Evolutionary conservation across 495 filamentous ascomycete species (phyloP), one percentile per base, ranked within the genome.

Genomic region (Penicillium odoratum): DNA sequence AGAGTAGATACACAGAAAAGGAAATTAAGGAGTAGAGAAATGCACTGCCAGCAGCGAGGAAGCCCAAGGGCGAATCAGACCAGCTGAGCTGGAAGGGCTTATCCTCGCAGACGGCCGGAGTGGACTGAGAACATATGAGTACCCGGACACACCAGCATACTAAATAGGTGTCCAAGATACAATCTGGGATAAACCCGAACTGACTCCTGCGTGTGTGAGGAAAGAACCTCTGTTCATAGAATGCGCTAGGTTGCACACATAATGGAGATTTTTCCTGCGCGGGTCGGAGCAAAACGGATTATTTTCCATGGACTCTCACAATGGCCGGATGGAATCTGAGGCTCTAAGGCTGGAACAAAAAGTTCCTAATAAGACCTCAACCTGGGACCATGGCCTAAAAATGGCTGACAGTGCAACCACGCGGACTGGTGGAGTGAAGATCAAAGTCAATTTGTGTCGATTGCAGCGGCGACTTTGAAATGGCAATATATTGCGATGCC

Each of bases 1-100:
- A 61, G 49, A 65, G 52, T 64, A 64, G 53, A 61, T 64, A 59
- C 47, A 62, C 34, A 33, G 29, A 50, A 18, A 29, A 52, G 21
- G 57, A 42, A 61, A 58, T 48, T 51, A 50, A 36, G 5, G 53
- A 52, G 54, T 34, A 55, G 48, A 50, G 48, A 53, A 59, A 58
- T 58, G 47, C 40, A 51, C 48, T 51, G 40, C 55, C 45, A 33
- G 43, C 36, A 51, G 45, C 36, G 28, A 53, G 57, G 31, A 7
- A 30, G 46, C 25, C 25, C 46, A 36, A 26, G 49, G 34, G 52
- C 51, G 51, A 45, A 53, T 51, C 58, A 55, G 28, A 56, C 58
- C 53, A 61, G 58, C 48, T 42, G 33, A 42, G 56, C 56, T 58
- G 48, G 49, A 58, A 43, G 50, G 51, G 43, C 48, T 51, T 51